Evolutionary conservation across 1,284 basidiomycete genomes (phyloP), one percentile per base, ranked within the genome.

Genomic region (Rhodotorula sp.): DNA sequence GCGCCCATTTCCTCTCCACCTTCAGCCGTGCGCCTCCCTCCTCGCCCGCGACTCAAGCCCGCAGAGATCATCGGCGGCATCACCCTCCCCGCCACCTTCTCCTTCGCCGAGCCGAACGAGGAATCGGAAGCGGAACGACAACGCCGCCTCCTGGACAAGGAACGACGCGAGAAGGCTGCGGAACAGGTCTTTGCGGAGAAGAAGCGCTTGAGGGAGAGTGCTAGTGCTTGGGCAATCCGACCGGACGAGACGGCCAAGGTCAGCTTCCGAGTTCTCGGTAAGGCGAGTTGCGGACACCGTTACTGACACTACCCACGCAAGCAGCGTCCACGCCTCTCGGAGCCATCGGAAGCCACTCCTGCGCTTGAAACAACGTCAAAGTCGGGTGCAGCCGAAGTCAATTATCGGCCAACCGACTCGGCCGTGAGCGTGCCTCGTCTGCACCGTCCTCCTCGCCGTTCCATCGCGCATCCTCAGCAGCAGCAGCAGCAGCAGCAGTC

Each of bases 61-160:
- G 4, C 64, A 7, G 7, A 21, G 16, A 31, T 48, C 31, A 31
- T 58, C 31, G 63, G 63, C 21, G 63, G 63, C 1, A 54, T 70
- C 21, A 70, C 68, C 18, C 56, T 66, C 18, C 68, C 68, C 2
- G 51, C 68, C n/a, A 57, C 64, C 1, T 70, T 70, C 64, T 58
- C 68, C 1, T 70, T 70, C 29, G 68, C 43, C 31, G 31, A 56
- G 3, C 23, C 31, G 0, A 29, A 29, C 12, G 54, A 20, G 21
- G 59, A 31, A 0, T 56, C 49, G 29, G 62, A 65, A 14, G 56
- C 48, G 14, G 68, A 65, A 15, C 34, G 49, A 29, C 54, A 39
- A 15, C 64, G 56, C 47, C 64, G 68, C 4, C 48, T 51, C 34
- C 58, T 52, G 49, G 68, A 69, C n/a, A 20, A 48, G 15, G 68